Evolutionary conservation across 2,329 filamentous ascomycete genomes (phyloP).

Genomic region (Calonectria naviculata): DNA sequence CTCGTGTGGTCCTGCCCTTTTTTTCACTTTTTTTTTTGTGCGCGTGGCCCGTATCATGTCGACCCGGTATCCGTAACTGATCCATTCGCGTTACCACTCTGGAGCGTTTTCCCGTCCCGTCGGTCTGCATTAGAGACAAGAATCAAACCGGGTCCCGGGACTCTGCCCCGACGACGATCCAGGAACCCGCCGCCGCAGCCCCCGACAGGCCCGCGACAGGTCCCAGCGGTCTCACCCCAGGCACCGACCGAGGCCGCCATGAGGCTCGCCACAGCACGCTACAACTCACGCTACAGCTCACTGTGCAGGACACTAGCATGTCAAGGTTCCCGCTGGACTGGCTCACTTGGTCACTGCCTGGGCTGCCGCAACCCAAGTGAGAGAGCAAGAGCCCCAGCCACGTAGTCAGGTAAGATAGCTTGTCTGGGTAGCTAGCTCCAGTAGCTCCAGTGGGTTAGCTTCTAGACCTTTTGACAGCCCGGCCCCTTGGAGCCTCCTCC

Average conservation of each 20-base stretch:
- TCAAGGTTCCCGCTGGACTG: conserved; percentile 14
- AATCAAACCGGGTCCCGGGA: conserved; percentile 11
- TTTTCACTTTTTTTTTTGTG: background rate
- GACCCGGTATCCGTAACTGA: conserved; percentile 1
- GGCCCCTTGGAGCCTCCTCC: background rate
- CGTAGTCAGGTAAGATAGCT: background rate
- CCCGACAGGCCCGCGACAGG: conserved; percentile 8
- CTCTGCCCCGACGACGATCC: conserved; percentile 16
- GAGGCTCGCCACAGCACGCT: conserved; percentile 11
- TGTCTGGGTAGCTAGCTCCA: background rate
- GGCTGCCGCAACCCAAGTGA: background rate
- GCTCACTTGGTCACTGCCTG: conserved; percentile 12
- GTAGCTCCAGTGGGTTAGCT: background rate
- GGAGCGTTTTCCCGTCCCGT: conserved; percentile 1
- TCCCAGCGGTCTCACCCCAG: conserved; percentile 1
- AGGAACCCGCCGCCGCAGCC: conserved; percentile 11
- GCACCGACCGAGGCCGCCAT: conserved; percentile 11
- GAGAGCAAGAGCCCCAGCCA: background rate
- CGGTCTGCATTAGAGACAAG: conserved; percentile 9
- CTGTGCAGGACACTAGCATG: conserved; percentile 4
- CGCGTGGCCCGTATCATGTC: background rate
- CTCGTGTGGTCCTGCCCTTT: background rate
- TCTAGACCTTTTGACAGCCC: conserved; percentile 8
- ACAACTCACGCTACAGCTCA: conserved; percentile 10
- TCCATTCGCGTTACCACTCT: conserved; percentile 5